Base-by-base conservation (phyloP, 192 early-diverging fungal genomes). In the Coemansia sp. region DNA sequence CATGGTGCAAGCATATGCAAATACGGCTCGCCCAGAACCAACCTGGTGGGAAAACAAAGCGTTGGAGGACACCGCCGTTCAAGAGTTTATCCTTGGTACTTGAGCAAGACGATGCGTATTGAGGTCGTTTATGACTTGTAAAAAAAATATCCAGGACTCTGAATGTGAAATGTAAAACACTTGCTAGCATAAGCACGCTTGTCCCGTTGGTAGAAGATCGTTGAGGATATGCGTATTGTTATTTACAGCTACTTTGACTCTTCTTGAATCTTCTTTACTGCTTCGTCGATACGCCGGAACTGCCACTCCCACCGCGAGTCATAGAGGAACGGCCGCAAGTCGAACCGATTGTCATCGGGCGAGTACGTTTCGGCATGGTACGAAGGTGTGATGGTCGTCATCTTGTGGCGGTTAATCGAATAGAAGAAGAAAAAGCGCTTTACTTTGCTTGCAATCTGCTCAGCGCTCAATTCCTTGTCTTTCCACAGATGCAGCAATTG, bases 351-450 rank as follows among this genome's bases (percentile, higher is more conserved):
- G 72, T 98, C 96, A 64, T 99, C 97, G 3, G 96, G 93, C 56
- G 92, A 92, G 72, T 99, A 99, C 0, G 90, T 86, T 58, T 94
- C 94, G 46, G 96, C 94, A 61, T 98, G 96, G 75, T 96, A 96
- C 0, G 93, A 85, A 1, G 97, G 97, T 7, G 97, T 97, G 8
- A 99, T 67, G 0, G 96, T 93, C 8, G 97, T 99, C 85, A 96
- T 94, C 83, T 99, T 99, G 84, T 99, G 97, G 39, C 97, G 88
- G 85, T 99, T 99, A 61, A 99, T 95, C 7, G 95, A 86, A 68
- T 98, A 96, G 77, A 86, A 99, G 64, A 90, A 94, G 75, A 97
- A 99, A 79, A 99, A 98, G 13, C 84, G 78, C 79, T 98, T 98
- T 51, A 99, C 96, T 63, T 98, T 98, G 12, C 71, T 82, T 0